These are phyloP conservation scores for Cordia subcordata DNA, from an alignment of 257 asterid genomes.

Conservation along the genomic window DNA sequence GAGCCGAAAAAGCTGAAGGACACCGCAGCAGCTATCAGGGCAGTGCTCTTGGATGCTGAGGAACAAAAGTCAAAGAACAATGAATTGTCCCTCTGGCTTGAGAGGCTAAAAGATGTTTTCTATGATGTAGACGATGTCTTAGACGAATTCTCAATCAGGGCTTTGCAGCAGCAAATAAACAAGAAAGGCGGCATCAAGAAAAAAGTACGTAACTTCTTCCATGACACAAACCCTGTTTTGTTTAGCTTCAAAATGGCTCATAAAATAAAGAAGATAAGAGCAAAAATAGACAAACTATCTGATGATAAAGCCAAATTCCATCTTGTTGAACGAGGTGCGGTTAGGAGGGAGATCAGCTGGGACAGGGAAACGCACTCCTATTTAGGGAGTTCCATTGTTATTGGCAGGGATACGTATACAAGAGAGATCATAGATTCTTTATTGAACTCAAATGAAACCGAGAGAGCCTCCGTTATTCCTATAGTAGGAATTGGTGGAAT, in stretches of 20 bases:
- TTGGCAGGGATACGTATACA: slow-evolving; percentile 20
- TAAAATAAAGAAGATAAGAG: slow-evolving; percentile 7
- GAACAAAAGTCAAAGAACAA: too few species aligned
- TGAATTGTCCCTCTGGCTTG: too few species aligned
- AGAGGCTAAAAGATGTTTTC: neutral
- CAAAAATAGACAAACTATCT: slow-evolving; percentile 10
- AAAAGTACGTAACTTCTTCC: neutral
- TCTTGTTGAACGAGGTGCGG: too few species aligned
- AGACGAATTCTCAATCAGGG: neutral
- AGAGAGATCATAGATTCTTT: slow-evolving; percentile 12
- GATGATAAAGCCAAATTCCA: slow-evolving; percentile 8
- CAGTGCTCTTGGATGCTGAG: too few species aligned
- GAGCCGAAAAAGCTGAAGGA: too few species aligned
- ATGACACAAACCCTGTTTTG: neutral
- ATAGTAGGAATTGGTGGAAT: slow-evolving; percentile 32
- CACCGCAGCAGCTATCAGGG: too few species aligned
- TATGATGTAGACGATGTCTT: neutral
- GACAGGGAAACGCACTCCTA: slow-evolving; percentile 7
- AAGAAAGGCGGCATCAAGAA: neutral
- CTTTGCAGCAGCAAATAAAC: neutral
- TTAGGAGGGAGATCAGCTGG: neutral
- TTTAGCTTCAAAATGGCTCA: slow-evolving; percentile 7
- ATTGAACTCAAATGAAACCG: neutral
- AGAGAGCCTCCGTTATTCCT: slow-evolving; percentile 19
- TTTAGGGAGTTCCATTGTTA: slow-evolving; percentile 6